Evolutionary conservation across 371 early-diverging fungal genomes (phyloP), one percentile per base, ranked within the genome.

Genomic region (Saksenaea oblongispora): DNA sequence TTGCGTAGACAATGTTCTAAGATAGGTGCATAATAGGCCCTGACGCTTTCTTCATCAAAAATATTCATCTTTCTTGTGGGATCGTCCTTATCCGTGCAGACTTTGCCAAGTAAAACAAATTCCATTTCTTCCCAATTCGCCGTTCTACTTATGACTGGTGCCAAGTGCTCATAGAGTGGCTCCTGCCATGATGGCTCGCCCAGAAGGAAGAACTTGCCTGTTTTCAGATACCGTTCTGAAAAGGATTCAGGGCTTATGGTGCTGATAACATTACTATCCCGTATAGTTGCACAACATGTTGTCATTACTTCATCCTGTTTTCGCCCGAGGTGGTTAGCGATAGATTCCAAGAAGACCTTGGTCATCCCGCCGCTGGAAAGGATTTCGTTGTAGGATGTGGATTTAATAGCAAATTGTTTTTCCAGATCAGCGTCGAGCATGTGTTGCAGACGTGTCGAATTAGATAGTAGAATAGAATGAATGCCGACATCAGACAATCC

Each of bases 321-420:
- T 7, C 56, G 47, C 17, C 56, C 26, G 2, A 64, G 24, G 44
- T 55, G 59, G 15, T 63, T 59, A 0, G 67, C 66, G 24, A 69
- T 26, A 26, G 71, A 65, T 24, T 61, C 35, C 17, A 81, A 56
- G 60, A 74, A 81, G 14, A 69, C 17, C 36, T 67, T 66, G 2
- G 81, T 78, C 13, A 75, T 54, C 35, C 69, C 67, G 2, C 81
- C 81, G 28, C 81, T 81, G 1, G 81, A 78, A 5, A 81, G 17
- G n/a, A 81, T 74, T 11, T 70, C 66, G 0, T 61, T 58, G 44
- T 78, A 78, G 13, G 37, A 56, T 0, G n/a, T 34, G 31, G 55
- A 55, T 18, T 34, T 34, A 17, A 81, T 72, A 17, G 56, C 74
- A 53, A 70, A 78, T 26, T 74, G 70, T 3, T 22, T 31, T n/a